A percentile compares a stretch with the other conserved stretches of the same genome.
These are phyloP conservation scores for Cladochytrium replicatum DNA, from an alignment of 192 early-diverging fungal species.

Conservation along the genomic window DNA sequence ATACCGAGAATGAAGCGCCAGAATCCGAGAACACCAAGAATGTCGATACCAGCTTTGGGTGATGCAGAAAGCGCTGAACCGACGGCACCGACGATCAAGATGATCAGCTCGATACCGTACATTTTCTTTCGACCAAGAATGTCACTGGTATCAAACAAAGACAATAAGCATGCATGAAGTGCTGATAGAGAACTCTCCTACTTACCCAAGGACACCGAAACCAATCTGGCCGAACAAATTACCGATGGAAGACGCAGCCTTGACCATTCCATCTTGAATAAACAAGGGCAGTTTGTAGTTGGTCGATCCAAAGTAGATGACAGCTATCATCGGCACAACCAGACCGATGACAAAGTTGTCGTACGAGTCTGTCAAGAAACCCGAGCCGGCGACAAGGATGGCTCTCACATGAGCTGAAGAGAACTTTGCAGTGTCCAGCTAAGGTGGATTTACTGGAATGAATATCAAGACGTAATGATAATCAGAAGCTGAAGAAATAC, in stretches of 20 bases:
- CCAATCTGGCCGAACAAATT: slow-evolving; percentile 86
- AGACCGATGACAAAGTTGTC: slow-evolving; percentile 92
- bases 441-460: no score
- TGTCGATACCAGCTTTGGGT: slow-evolving; percentile 55
- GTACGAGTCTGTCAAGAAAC: slow-evolving; percentile 92
- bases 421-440: slow-evolving; percentile 32
- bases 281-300: slow-evolving; percentile 10
- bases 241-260: slow-evolving; percentile 79
- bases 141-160: slow-evolving; percentile 32
- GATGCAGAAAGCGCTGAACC: slow-evolving; percentile 64
- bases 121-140: slow-evolving; percentile 78
- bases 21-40: slow-evolving; percentile 64
- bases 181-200: slow-evolving; percentile 25
- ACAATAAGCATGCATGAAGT: slow-evolving; percentile 4
- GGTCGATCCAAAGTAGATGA: slow-evolving; percentile 12
- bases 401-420: slow-evolving; percentile 39
- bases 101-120: slow-evolving; percentile 81
- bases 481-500: no score
- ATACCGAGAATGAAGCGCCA: slow-evolving; percentile 91
- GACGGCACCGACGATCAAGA: slow-evolving; percentile 78
- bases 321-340: slow-evolving; percentile 71
- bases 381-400: slow-evolving; percentile 36
- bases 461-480: no score
- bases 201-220: slow-evolving; percentile 79
- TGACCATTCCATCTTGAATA: slow-evolving; percentile 66